Conservation (phyloP, 306 rosid genomes). For the Medicago ruthenica region DNA sequence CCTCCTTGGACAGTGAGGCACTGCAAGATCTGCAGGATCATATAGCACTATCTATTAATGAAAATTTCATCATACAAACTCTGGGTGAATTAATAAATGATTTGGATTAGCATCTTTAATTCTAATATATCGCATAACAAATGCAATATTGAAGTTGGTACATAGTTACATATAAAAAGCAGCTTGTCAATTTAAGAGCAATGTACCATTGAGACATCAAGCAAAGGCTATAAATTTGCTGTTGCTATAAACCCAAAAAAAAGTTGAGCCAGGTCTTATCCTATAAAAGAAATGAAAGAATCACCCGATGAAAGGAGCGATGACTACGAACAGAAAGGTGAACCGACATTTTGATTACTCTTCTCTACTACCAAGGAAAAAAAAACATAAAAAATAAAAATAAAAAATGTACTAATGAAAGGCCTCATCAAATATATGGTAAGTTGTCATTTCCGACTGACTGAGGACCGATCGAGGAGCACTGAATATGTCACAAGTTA, state of each 20-base stretch:
- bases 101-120: conserved; percentile 33
- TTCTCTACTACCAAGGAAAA: neutral
- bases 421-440: neutral
- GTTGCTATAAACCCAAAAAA: conserved; percentile 9
- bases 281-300: conserved; percentile 9
- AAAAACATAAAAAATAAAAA: neutral
- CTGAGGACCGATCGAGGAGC: conserved; percentile 18
- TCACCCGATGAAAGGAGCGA: conserved; percentile 2
- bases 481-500: neutral
- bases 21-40: conserved; percentile 77
- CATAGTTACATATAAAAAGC: conserved; percentile 21
- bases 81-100: conserved; percentile 1
- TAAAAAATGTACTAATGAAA: neutral
- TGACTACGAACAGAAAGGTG: conserved; percentile 8
- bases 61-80: conserved; percentile 15
- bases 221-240: neutral
- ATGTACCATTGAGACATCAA: conserved; percentile 25
- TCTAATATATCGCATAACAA: conserved; percentile 10
- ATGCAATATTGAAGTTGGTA: conserved; percentile 3
- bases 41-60: neutral
- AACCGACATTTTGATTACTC: conserved; percentile 12
- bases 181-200: conserved; percentile 21
- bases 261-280: neutral
- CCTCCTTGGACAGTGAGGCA: conserved; percentile 82
- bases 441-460: neutral